A percentile compares a stretch with the other conserved stretches of the same genome.
These are phyloP conservation scores for Solanum paucissectum DNA, from an alignment of 257 asterid species.

Conservation along the genomic window DNA sequence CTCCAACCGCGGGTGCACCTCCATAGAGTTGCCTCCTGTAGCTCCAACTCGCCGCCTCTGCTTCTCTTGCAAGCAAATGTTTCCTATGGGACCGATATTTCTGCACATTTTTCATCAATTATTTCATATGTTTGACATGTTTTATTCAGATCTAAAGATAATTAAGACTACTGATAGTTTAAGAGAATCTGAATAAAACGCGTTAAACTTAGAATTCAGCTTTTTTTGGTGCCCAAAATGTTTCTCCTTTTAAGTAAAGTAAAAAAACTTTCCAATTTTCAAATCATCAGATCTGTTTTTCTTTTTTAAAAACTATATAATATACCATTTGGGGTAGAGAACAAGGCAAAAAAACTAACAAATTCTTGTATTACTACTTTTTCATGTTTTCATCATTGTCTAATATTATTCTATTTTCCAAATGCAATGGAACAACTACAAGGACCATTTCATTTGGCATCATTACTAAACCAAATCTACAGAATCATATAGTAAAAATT, in stretches of 20 bases:
- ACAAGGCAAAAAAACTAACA: neutral
- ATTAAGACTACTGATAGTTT: neutral
- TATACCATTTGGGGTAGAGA: neutral
- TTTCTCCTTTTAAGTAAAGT: neutral
- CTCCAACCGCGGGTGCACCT: conserved; percentile 7
- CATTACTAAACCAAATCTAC: neutral
- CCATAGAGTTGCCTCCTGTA: conserved; percentile 51
- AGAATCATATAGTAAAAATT: neutral
- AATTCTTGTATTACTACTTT: neutral
- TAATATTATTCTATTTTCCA: neutral
- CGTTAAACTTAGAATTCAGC: neutral
- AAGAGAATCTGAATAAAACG: neutral
- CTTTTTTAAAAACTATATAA: neutral
- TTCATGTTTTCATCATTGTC: neutral
- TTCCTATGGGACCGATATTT: conserved; percentile 80
- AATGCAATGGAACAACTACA: neutral
- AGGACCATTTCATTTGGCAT: neutral
- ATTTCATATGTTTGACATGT: neutral
- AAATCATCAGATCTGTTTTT: neutral
- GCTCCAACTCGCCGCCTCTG: conserved; percentile 72
- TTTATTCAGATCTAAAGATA: neutral
- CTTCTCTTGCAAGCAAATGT: conserved; percentile 72
- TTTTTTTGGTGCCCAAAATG: neutral
- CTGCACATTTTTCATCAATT: conserved; percentile 24
- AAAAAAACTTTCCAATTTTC: neutral